phyloP scores from a whole-genome alignment of 345 rosid genomes.

The Abelmoschus esculentus region DNA sequence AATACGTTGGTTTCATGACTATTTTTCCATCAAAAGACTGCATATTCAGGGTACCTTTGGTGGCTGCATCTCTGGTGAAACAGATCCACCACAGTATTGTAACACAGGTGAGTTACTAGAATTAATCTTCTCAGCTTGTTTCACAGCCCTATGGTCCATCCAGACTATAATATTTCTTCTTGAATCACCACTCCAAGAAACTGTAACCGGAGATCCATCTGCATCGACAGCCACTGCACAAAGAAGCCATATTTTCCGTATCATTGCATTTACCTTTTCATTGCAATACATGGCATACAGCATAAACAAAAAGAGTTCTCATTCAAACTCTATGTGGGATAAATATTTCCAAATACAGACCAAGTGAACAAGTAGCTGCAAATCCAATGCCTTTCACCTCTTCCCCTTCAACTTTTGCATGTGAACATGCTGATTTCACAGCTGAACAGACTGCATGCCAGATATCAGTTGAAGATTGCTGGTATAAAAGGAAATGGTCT shows the following conservation, averaged over 20 bases:
- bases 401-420: slow-evolving; percentile 56
- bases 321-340: neutral
- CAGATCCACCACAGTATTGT: slow-evolving; percentile 88
- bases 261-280: neutral
- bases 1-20: neutral
- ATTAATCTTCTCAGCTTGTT: slow-evolving; percentile 90
- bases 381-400: slow-evolving; percentile 75
- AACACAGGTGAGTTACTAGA: slow-evolving; percentile 64
- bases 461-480: slow-evolving; percentile 99
- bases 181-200: slow-evolving; percentile 95
- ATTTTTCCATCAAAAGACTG: neutral
- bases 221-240: slow-evolving; percentile 89
- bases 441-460: slow-evolving; percentile 98
- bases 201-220: slow-evolving; percentile 92
- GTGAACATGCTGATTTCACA: slow-evolving; percentile 64
- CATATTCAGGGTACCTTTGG: slow-evolving; percentile 52
- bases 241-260: slow-evolving; percentile 5
- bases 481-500: slow-evolving; percentile 16
- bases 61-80: slow-evolving; percentile 94
- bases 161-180: slow-evolving; percentile 88
- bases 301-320: neutral
- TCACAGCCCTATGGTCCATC: slow-evolving; percentile 99
- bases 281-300: neutral
- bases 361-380: slow-evolving; percentile 97
- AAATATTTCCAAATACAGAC: slow-evolving; percentile 30